Conservation (phyloP, 352 stramenopile genomes). For the Globisporangium recalcitrans region DNA sequence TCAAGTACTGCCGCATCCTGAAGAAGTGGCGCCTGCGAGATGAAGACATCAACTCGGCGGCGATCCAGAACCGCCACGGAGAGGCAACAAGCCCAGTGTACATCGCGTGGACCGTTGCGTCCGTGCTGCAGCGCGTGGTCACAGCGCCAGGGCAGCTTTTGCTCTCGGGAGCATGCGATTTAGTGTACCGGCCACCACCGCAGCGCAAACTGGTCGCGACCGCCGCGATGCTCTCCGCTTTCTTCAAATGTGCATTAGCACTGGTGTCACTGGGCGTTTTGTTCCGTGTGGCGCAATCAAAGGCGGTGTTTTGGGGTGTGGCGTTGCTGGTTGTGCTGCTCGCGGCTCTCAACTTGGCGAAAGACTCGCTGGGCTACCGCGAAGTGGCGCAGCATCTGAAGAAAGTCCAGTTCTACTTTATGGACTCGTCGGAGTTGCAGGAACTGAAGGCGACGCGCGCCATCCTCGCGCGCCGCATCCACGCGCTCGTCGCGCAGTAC, state of each 20-base stretch:
- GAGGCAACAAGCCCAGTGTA: conserved; percentile 36
- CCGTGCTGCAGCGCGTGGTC: conserved; percentile 34
- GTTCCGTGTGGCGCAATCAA: conserved; percentile 25
- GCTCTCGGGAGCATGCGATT: conserved; percentile 41
- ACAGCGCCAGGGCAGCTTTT: conserved; percentile 39
- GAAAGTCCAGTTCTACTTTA: conserved; percentile 72
- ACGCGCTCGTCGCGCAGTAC: conserved; percentile 62
- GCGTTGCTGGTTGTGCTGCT: conserved; percentile 27
- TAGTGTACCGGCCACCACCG: conserved; percentile 44
- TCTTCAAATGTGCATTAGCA: conserved; percentile 13
- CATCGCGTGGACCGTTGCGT: conserved; percentile 39
- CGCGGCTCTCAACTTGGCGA: conserved; percentile 28
- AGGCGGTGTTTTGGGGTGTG: conserved; percentile 25
- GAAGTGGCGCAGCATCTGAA: conserved; percentile 56
- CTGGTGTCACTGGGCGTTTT: conserved; percentile 27
- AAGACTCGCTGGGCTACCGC: conserved; percentile 30
- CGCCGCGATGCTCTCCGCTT: conserved; percentile 7
- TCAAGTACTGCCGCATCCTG: conserved; percentile 48
- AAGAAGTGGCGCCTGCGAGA: conserved; percentile 59
- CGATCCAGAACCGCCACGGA: conserved; percentile 28
- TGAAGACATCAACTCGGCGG: conserved; percentile 66
- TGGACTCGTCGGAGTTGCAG: conserved; percentile 47
- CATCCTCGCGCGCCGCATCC: conserved; percentile 53
- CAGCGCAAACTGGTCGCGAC: conserved; percentile 21
- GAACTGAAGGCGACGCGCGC: conserved; percentile 52